Conservation (phyloP, 768 basidiomycete species). For the Russula sp. region DNA sequence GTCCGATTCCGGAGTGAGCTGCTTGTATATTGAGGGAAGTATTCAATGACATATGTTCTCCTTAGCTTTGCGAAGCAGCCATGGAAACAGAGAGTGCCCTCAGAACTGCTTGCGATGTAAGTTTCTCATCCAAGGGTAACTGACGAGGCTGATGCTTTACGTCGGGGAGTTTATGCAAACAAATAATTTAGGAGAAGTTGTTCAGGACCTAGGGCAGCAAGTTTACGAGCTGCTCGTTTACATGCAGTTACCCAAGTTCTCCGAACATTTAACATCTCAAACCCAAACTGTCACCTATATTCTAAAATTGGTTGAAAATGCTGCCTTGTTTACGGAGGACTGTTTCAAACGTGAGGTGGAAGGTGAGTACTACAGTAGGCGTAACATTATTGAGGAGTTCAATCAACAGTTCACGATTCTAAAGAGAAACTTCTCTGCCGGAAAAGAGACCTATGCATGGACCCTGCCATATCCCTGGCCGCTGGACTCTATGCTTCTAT, state of each 20-base stretch:
- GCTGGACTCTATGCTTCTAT: not conserved
- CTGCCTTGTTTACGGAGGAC: slow-evolving; percentile 14
- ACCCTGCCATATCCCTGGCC: not conserved
- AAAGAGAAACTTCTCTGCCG: slow-evolving; percentile 7
- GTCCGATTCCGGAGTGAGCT: not conserved
- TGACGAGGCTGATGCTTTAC: not conserved
- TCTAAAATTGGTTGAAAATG: slow-evolving; percentile 1
- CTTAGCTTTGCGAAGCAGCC: not conserved
- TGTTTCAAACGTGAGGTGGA: not conserved
- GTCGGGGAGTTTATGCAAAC: not conserved
- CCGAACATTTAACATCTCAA: not conserved
- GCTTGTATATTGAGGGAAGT: not conserved
- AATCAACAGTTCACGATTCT: not conserved
- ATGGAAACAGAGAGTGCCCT: not conserved
- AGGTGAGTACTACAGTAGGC: not conserved
- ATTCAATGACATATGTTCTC: not conserved
- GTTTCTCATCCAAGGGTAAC: not conserved
- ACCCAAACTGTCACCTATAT: not conserved
- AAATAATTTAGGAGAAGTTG: not conserved
- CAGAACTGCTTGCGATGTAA: slow-evolving; percentile 2
- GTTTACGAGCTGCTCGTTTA: not conserved
- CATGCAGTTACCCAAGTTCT: not conserved
- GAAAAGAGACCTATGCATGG: not conserved
- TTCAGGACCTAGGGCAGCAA: slow-evolving; percentile 3
- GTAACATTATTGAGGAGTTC: not conserved